These are phyloP conservation scores for Aspergillus flavus DNA, from an alignment of 2,329 filamentous ascomycete genomes.

Conservation along the genomic window DNA sequence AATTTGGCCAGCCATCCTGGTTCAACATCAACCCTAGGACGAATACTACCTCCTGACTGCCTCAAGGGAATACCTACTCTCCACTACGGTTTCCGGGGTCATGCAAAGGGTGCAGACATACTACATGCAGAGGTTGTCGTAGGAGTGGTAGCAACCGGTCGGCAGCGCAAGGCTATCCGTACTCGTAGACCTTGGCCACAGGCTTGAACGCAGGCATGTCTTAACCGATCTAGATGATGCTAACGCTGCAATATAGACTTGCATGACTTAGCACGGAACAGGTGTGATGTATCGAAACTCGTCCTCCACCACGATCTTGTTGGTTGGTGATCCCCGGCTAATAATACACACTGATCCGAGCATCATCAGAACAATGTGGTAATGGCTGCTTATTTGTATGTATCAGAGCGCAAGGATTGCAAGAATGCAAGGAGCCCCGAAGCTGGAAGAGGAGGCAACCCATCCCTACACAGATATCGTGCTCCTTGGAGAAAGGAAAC, in stretches of 20 bases:
- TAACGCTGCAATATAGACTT: slow-evolving; percentile 7
- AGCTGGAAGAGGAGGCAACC: slow-evolving; percentile 10
- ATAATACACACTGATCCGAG: not conserved
- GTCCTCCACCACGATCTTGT: not conserved
- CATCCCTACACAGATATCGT: not conserved
- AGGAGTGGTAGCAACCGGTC: not conserved
- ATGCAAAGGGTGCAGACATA: not conserved
- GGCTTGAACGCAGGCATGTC: not conserved
- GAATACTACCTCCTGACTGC: slow-evolving; percentile 7
- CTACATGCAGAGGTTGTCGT: not conserved
- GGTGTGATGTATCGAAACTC: slow-evolving; percentile 9
- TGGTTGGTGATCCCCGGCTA: not conserved
- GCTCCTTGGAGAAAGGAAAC: not conserved
- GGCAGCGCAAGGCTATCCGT: not conserved
- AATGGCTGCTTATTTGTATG: not conserved
- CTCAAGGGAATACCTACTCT: not conserved
- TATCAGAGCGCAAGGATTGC: slow-evolving; percentile 27
- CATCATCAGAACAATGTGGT: not conserved
- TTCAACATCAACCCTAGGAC: not conserved
- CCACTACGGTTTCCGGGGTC: not conserved
- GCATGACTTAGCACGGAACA: not conserved
- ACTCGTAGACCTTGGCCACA: not conserved
- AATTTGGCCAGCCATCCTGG: slow-evolving; percentile 6
- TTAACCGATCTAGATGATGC: not conserved
- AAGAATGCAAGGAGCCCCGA: slow-evolving; percentile 31